Base-by-base conservation (phyloP, 345 rosid species). In the Euphorbia pulcherrima region DNA sequence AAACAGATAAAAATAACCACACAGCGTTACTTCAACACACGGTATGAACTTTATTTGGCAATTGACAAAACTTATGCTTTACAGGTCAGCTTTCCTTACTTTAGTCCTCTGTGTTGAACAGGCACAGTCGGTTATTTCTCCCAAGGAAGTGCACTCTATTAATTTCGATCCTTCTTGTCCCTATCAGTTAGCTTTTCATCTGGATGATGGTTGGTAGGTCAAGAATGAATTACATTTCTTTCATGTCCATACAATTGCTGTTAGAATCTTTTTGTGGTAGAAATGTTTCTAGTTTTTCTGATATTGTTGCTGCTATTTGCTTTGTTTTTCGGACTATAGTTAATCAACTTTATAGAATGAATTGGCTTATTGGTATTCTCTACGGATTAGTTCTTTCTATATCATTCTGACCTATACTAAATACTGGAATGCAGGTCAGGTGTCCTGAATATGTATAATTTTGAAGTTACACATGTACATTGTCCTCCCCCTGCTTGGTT, bases 401-500 rank as follows among this genome's bases (percentile, higher is more conserved):
- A 23, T 33, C 8, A 5, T 16, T 62, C 52, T 68, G 65, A 30
- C 27, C 29, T 9, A 21, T 10, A 20, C 20, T 56, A 67, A 21
- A 33, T 65, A 72, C 16, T 69, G 44, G 60, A 37, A 29, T 77
- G 76, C 83, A 91, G 97, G 99, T 94, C 99, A 0, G 99, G 97
- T 69, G 87, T 94, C 77, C 46, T 94, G 72, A 87, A 94, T 79
- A 74, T 88, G 61, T 65, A 82, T 68, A 87, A 77, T 74, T 70
- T 65, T 66, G 65, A 80, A 79, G 89, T 91, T 70, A 87, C 89
- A 57, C 99, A 91, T 72, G 86, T 94, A 70, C 99, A 94, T 78
- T 94, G 97, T 81, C 99, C 99, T 63, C 97, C 97, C 40, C 97
- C 97, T 14, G 85, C 96, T 60, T 91, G 97, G 97, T 74, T 94